Evolutionary conservation across 805 yeast species (phyloP).

Genomic region (Hanseniaspora thailandica): DNA sequence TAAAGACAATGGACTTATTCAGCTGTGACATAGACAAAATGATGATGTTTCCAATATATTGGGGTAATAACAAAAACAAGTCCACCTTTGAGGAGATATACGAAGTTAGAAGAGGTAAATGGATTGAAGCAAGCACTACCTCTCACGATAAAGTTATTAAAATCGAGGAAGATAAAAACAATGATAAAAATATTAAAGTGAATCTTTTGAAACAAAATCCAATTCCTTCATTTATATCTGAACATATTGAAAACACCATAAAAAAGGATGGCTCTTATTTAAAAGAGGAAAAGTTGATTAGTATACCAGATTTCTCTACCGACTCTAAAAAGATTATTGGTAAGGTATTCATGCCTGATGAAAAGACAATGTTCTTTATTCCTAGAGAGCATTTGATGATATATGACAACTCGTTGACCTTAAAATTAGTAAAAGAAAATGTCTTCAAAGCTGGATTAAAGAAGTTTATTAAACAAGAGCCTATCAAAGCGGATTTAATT

Average conservation of each 20-base stretch:
- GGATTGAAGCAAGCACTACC: conserved; percentile 6
- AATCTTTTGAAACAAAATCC: neutral
- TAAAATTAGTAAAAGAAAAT: conserved; percentile 4
- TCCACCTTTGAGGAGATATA: conserved; percentile 5
- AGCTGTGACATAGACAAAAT: neutral
- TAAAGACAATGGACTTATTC: neutral
- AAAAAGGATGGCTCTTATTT: neutral
- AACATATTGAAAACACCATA: conserved; percentile 1
- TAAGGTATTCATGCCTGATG: conserved; percentile 3
- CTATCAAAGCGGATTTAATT: neutral
- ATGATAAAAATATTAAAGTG: neutral
- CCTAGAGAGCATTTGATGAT: conserved; percentile 9
- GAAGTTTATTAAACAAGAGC: conserved; percentile 4
- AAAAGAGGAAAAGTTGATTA: conserved; percentile 1
- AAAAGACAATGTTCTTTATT: conserved; percentile 8
- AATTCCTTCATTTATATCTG: neutral
- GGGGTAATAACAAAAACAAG: neutral
- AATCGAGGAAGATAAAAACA: neutral
- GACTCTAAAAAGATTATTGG: neutral
- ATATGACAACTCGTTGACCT: conserved; percentile 4
- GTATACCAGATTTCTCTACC: neutral
- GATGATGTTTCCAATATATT: conserved; percentile 9
- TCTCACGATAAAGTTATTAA: neutral
- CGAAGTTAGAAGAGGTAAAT: conserved; percentile 11
- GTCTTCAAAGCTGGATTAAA: conserved; percentile 5